Base-by-base conservation (phyloP, 345 rosid genomes). In the Bruguiera sexangula region DNA sequence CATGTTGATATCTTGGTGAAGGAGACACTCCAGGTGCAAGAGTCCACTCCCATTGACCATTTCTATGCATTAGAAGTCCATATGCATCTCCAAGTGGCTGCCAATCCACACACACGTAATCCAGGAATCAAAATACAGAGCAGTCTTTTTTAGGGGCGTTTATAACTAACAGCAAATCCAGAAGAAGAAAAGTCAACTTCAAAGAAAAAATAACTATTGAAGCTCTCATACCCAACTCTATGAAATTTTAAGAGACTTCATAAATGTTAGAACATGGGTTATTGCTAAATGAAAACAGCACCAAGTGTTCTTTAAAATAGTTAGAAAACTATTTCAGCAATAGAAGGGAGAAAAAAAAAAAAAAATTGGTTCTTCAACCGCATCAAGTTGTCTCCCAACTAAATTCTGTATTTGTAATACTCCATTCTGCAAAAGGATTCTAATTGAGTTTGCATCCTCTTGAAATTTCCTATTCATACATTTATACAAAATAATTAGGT, bases 11-110 rank as follows among this genome's bases (percentile, higher is more conserved):
- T 76, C 99, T 88, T 70, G 96, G 88, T 61, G 99, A 95, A 85
- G 99, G 96, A 82, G 97, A 84, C 67, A 87, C 98, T 26, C 99
- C 99, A 72, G 99, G 99, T 64, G 99, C 98, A 75, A 88, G 91
- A 73, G 98, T 92, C 99, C 99, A 95, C 75, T 95, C 99, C 99
- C 99, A 95, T 70, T 95, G 96, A 73, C 99, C 99, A 82, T 85
- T 95, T 85, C 97, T 86, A 85, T 95, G 98, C 98, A 95, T 86
- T 66, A 95, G 83, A 67, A 95, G 91, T 69, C 99, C 99, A 69
- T 92, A 92, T 70, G 99, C 99, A 87, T 95, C 99, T 79, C 87
- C 88, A 53, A 92, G 78, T 65, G 98, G 93, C 99, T 95, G 96
- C 67, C 63, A 59, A 81, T 62, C 61, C 72, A 83, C 16, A 39